phyloP scores from a whole-genome alignment of 1,284 basidiomycete genomes.

The Tilletia horrida region DNA sequence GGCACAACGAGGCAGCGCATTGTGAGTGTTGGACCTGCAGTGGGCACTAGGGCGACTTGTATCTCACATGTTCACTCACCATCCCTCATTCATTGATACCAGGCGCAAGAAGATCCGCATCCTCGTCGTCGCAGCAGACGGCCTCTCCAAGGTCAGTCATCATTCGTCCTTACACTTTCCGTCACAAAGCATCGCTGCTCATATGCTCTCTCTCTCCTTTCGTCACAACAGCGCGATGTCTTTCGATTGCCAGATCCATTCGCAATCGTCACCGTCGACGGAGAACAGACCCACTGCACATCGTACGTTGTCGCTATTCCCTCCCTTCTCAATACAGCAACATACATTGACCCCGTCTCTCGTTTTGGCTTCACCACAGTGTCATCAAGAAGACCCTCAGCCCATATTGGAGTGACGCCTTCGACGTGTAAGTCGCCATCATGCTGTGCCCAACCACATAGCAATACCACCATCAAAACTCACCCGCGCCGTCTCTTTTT shows the following conservation, averaged over 20 bases:
- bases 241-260: constrained; percentile 84
- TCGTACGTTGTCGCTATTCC: constrained; percentile 44
- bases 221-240: constrained; percentile 36
- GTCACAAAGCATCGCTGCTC: background rate
- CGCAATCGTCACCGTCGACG: constrained; percentile 88
- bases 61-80: too few species aligned
- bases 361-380: too few species aligned
- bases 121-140: constrained; percentile 54
- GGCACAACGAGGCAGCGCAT: background rate
- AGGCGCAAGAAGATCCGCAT: constrained; percentile 47
- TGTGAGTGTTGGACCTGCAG: background rate
- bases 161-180: background rate
- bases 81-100: background rate
- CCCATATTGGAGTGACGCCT: constrained; percentile 55
- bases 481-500: constrained; percentile 3
- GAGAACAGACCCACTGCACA: constrained; percentile 88
- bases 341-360: background rate
- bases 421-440: constrained; percentile 36
- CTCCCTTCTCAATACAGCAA: too few species aligned
- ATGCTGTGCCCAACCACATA: background rate
- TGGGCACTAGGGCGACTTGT: too few species aligned
- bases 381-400: constrained; percentile 55
- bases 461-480: background rate
- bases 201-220: background rate
- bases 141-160: constrained; percentile 36